These are phyloP conservation scores for Mentha longifolia DNA, from an alignment of 257 asterid species.

Conservation along the genomic window DNA sequence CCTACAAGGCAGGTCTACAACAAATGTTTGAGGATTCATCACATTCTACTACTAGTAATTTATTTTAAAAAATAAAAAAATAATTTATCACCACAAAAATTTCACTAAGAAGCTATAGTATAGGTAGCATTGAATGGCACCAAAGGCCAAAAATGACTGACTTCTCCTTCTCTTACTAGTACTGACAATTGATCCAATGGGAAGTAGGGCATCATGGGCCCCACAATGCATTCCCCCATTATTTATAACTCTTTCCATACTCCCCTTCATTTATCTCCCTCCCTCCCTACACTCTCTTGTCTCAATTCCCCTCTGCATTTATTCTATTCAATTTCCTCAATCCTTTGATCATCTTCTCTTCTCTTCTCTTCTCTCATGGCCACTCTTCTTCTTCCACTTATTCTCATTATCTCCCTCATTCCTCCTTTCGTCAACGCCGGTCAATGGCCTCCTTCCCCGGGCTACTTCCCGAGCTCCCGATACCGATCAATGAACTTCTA, in stretches of 20 bases:
- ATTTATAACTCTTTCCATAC: slow-evolving; percentile 46
- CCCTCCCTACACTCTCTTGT: slow-evolving; percentile 38
- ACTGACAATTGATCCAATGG: slow-evolving; percentile 9
- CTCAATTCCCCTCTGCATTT: slow-evolving; percentile 28
- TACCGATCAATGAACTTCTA: slow-evolving; percentile 64
- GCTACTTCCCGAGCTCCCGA: slow-evolving; percentile 72
- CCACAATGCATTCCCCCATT: slow-evolving; percentile 36
- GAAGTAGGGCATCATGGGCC: slow-evolving; percentile 33
- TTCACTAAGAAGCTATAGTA: not conserved
- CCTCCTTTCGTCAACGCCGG: slow-evolving; percentile 48
- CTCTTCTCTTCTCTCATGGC: slow-evolving; percentile 41
- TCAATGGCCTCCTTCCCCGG: slow-evolving; percentile 79
- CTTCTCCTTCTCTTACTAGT: too few relatives aligned
- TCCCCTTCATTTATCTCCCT: slow-evolving; percentile 40
- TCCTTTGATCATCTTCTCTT: not conserved
- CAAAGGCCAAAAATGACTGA: not conserved
- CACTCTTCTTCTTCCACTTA: slow-evolving; percentile 24
- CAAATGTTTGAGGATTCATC: too few relatives aligned
- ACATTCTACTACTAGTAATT: too few relatives aligned
- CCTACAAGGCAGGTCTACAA: too few relatives aligned
- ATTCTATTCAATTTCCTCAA: too few relatives aligned
- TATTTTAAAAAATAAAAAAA: too few relatives aligned
- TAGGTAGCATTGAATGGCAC: not conserved
- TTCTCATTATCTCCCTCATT: slow-evolving; percentile 26
- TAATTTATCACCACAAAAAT: slow-evolving; percentile 1